These are phyloP conservation scores for Carex arenaria DNA, from an alignment of 202 grass and related monocot genomes.

Conservation along the genomic window DNA sequence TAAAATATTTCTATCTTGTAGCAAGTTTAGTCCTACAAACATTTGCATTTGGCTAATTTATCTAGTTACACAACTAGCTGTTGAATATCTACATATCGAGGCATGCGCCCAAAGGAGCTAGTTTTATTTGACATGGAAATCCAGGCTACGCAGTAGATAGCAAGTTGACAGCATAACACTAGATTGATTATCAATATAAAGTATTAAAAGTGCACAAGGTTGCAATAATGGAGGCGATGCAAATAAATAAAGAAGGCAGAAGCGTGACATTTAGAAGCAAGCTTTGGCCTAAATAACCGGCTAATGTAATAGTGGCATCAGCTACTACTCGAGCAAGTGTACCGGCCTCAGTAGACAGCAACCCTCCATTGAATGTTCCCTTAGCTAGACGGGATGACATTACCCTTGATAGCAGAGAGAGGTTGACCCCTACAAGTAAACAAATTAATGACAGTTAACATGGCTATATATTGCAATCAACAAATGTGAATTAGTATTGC, in stretches of 20 bases:
- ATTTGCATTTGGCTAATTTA: conserved; percentile 5
- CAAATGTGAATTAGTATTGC: not conserved
- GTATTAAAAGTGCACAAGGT: conserved; percentile 70
- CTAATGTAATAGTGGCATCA: conserved; percentile 68
- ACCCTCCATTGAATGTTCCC: conserved; percentile 82
- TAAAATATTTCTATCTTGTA: not conserved
- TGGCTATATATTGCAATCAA: not conserved
- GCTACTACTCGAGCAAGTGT: conserved; percentile 72
- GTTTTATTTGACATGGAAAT: not conserved
- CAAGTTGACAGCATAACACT: not conserved
- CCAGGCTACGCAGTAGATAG: not conserved
- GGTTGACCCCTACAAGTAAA: conserved; percentile 61
- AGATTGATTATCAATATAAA: conserved; percentile 40
- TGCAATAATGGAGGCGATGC: conserved; percentile 45
- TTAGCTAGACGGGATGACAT: conserved; percentile 77
- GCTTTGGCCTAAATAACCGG: conserved; percentile 57
- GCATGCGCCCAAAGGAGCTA: not conserved
- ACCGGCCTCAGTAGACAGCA: conserved; percentile 82
- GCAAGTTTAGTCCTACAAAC: not conserved
- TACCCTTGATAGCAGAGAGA: conserved; percentile 76
- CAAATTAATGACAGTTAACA: not conserved
- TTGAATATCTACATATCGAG: conserved; percentile 7
- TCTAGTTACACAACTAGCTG: not conserved
- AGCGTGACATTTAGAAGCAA: conserved; percentile 72
- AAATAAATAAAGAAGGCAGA: conserved; percentile 65